Percentiles rank a stretch among this genome's conserved stretches.
Evolutionary conservation across 495 filamentous ascomycete species (phyloP).

Genomic region (Penicillium arizonense): DNA sequence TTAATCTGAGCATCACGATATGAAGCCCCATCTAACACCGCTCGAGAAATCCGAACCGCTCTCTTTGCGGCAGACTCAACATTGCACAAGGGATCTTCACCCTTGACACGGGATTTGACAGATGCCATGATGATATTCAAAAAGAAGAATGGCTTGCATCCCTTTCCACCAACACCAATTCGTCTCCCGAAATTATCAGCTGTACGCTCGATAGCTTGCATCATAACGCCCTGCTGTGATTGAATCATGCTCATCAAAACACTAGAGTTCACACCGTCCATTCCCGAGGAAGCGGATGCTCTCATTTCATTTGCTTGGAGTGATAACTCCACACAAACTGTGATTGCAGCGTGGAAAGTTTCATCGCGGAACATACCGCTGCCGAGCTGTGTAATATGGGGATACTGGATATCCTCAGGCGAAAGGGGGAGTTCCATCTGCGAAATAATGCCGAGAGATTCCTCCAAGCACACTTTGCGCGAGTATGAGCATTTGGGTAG

Average conservation of each 20-base stretch:
- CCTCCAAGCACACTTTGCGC: conserved; percentile 52
- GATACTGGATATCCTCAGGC: conserved; percentile 16
- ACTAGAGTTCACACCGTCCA: conserved; percentile 23
- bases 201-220: conserved; percentile 34
- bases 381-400: conserved; percentile 33
- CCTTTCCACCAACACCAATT: conserved; percentile 27
- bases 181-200: conserved; percentile 32
- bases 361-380: conserved; percentile 41
- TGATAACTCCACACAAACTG: conserved; percentile 37
- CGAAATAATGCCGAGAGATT: conserved; percentile 48
- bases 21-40: conserved; percentile 23
- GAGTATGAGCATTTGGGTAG: conserved; percentile 57
- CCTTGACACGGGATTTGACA: conserved; percentile 36
- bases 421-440: conserved; percentile 33
- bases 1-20: conserved; percentile 23
- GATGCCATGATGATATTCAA: conserved; percentile 32
- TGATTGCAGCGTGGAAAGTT: conserved; percentile 37
- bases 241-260: conserved; percentile 35
- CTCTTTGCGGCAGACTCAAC: conserved; percentile 27
- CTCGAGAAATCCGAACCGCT: conserved; percentile 24
- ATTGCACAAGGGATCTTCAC: conserved; percentile 29
- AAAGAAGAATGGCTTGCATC: conserved; percentile 37
- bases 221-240: conserved; percentile 38
- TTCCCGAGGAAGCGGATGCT: conserved; percentile 5
- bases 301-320: conserved; percentile 32